Evolutionary conservation across 2,329 filamentous ascomycete species (phyloP).

Genomic region (Pyricularia sp.): DNA sequence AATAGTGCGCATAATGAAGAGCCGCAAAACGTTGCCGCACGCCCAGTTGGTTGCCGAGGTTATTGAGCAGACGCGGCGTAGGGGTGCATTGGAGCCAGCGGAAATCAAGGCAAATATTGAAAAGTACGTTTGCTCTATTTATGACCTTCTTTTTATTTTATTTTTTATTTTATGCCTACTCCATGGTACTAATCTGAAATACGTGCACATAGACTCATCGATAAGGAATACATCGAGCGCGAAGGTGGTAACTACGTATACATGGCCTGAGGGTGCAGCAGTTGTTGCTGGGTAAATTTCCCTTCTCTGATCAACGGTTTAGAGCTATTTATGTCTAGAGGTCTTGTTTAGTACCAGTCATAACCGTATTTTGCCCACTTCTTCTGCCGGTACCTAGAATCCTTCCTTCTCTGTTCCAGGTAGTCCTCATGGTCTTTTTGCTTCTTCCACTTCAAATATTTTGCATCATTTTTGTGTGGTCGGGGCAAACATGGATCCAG

Average conservation of each 20-base stretch:
- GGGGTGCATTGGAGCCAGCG: constrained; percentile 70
- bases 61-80: constrained; percentile 75
- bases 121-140: constrained; percentile 42
- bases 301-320: background rate
- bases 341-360: background rate
- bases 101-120: constrained; percentile 98
- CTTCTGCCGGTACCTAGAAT: too few species aligned
- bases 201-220: constrained; percentile 53
- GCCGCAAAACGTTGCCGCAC: constrained; percentile 74
- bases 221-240: constrained; percentile 86
- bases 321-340: background rate
- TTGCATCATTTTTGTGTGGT: too few species aligned
- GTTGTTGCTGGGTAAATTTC: background rate
- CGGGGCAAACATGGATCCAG: too few species aligned
- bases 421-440: too few species aligned
- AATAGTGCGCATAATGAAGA: constrained; percentile 96
- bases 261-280: constrained; percentile 37
- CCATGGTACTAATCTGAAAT: background rate
- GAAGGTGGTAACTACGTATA: constrained; percentile 61
- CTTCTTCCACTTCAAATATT: too few species aligned
- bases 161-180: too few species aligned
- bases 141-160: background rate
- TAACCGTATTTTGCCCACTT: too few species aligned
- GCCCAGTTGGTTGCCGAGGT: constrained; percentile 82
- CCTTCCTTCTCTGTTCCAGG: too few species aligned